A percentile compares a stretch with the other conserved stretches of the same genome.
Conservation (phyloP, 2,329 filamentous ascomycete species). For the Septoria petroselini region DNA sequence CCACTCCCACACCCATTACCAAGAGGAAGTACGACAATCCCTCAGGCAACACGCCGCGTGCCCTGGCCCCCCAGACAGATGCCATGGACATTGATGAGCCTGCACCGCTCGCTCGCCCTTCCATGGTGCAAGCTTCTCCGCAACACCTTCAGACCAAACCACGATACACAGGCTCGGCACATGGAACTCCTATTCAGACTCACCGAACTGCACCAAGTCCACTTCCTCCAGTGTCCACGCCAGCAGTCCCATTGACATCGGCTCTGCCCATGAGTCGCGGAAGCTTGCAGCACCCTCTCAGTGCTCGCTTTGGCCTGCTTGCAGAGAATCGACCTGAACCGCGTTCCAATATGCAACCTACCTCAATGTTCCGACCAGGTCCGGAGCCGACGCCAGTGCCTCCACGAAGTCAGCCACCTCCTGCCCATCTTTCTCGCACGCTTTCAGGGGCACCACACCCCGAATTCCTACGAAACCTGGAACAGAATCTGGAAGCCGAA, state of each 20-base stretch:
- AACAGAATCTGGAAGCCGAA: constrained; percentile 27
- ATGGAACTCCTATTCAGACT: constrained; percentile 34
- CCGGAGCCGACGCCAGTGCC: constrained; percentile 25
- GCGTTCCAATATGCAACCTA: constrained; percentile 24
- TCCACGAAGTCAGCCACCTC: constrained; percentile 27
- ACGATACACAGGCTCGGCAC: constrained; percentile 33
- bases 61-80: constrained; percentile 46
- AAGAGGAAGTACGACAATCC: constrained; percentile 50
- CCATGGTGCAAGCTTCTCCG: constrained; percentile 40
- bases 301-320: constrained; percentile 35
- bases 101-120: constrained; percentile 25
- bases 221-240: constrained; percentile 26
- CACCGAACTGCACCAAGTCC: constrained; percentile 33
- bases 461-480: constrained; percentile 30
- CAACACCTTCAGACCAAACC: constrained; percentile 33
- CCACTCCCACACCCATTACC: constrained; percentile 47
- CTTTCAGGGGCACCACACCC: constrained; percentile 23
- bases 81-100: constrained; percentile 42
- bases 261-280: constrained; percentile 28
- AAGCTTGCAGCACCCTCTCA: constrained; percentile 30
- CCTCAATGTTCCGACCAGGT: constrained; percentile 21
- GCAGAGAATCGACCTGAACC: constrained; percentile 34
- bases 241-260: constrained; percentile 25
- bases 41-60: constrained; percentile 39
- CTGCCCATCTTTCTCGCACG: constrained; percentile 21